These are phyloP conservation scores for Sarocladium brachiariae DNA, from an alignment of 2,329 filamentous ascomycete species.

Conservation along the genomic window DNA sequence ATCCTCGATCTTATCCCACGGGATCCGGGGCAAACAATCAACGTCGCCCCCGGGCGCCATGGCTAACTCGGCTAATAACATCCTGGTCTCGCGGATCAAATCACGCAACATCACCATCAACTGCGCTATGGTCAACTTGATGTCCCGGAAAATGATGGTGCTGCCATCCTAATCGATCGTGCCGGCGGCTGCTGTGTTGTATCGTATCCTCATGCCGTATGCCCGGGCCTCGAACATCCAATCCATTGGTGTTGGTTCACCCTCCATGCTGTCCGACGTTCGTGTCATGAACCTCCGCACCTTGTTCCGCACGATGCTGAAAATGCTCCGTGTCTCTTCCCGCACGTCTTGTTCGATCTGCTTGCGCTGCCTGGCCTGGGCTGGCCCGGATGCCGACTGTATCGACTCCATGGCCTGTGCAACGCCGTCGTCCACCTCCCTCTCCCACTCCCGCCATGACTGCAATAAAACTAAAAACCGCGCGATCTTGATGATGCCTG, in stretches of 20 bases:
- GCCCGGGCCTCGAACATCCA: constrained; percentile 1
- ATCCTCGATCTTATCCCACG: neutral
- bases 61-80: neutral
- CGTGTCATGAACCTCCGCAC: constrained; percentile 2
- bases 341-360: constrained; percentile 5
- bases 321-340: neutral
- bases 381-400: neutral
- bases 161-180: neutral
- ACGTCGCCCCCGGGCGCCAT: neutral
- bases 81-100: neutral
- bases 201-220: neutral
- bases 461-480: constrained; percentile 2
- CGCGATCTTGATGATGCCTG: constrained; percentile 2
- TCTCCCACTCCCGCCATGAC: constrained; percentile 1
- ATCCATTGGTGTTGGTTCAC: constrained; percentile 1
- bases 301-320: constrained; percentile 3
- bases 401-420: neutral
- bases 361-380: neutral
- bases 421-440: neutral
- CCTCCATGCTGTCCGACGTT: neutral
- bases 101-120: neutral
- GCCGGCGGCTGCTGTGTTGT: neutral
- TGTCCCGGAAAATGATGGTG: neutral
- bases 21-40: neutral
- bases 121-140: neutral